Percentiles rank a stretch among this genome's conserved stretches.
phyloP scores from a whole-genome alignment of 176 grass and related monocot genomes.

The Puccinellia tenuiflora region DNA sequence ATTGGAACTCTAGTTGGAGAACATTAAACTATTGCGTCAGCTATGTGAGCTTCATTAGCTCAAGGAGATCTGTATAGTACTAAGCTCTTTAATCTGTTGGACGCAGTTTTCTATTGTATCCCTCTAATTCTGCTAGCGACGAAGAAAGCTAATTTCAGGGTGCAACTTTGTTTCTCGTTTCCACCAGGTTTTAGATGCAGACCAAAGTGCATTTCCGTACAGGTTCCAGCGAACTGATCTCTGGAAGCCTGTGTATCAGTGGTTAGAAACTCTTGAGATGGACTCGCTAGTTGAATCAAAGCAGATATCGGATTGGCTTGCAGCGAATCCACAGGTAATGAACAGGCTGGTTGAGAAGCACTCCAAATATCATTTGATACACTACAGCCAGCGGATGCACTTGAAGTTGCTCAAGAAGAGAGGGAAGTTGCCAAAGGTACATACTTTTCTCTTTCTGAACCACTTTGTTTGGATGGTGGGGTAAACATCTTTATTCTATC shows the following conservation, averaged over 20 bases:
- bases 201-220: conserved; percentile 74
- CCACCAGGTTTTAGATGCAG: conserved; percentile 49
- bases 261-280: conserved; percentile 76
- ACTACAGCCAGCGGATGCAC: conserved; percentile 96
- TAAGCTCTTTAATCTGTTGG: neutral
- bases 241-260: conserved; percentile 87
- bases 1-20: neutral
- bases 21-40: neutral
- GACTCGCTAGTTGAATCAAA: conserved; percentile 59
- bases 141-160: neutral
- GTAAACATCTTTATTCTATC: neutral
- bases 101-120: neutral
- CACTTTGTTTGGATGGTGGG: neutral
- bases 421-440: conserved; percentile 88
- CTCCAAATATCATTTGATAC: conserved; percentile 92
- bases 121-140: neutral
- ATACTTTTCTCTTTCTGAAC: neutral
- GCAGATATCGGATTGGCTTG: conserved; percentile 83
- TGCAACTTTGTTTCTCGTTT: conserved; percentile 5
- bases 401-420: conserved; percentile 92
- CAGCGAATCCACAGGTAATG: conserved; percentile 56
- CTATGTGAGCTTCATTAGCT: neutral
- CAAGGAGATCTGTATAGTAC: neutral
- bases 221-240: conserved; percentile 92
- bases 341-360: conserved; percentile 79